These are phyloP conservation scores for Delonix regia DNA, from an alignment of 306 rosid genomes.

Conservation along the genomic window DNA sequence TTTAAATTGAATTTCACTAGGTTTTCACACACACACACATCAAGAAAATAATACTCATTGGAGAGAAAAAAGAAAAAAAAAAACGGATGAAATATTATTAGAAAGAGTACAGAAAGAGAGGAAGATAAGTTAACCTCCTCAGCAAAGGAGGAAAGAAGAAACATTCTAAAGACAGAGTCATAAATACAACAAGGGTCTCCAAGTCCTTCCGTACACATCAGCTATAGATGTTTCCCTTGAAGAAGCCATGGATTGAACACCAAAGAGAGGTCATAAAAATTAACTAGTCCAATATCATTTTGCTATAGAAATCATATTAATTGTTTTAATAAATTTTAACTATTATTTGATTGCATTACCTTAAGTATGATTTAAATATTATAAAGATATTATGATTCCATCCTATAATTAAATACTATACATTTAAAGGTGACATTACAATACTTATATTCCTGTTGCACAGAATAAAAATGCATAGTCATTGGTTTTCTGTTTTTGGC, in stretches of 20 bases:
- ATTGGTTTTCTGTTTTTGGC: conserved; percentile 1
- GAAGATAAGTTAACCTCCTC: background rate
- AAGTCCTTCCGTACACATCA: background rate
- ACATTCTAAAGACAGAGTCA: background rate
- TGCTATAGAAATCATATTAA: background rate
- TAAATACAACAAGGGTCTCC: background rate
- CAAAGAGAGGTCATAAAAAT: background rate
- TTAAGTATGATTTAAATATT: background rate
- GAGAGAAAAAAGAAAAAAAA: too few relatives aligned
- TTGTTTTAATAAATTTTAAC: background rate
- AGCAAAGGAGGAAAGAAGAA: background rate
- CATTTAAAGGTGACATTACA: conserved; percentile 3
- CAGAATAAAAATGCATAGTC: background rate
- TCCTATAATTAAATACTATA: conserved; percentile 8
- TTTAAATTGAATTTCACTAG: background rate
- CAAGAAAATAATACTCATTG: background rate
- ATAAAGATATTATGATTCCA: conserved; percentile 6
- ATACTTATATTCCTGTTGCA: background rate
- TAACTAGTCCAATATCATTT: background rate
- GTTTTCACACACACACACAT: background rate
- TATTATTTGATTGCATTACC: background rate
- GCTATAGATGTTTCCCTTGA: background rate
- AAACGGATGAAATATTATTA: background rate
- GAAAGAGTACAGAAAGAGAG: background rate
- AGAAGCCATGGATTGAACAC: background rate